A percentile compares a stretch with the other conserved stretches of the same genome.
Evolutionary conservation across 345 rosid species (phyloP).

Genomic region (Aquilaria sinensis): DNA sequence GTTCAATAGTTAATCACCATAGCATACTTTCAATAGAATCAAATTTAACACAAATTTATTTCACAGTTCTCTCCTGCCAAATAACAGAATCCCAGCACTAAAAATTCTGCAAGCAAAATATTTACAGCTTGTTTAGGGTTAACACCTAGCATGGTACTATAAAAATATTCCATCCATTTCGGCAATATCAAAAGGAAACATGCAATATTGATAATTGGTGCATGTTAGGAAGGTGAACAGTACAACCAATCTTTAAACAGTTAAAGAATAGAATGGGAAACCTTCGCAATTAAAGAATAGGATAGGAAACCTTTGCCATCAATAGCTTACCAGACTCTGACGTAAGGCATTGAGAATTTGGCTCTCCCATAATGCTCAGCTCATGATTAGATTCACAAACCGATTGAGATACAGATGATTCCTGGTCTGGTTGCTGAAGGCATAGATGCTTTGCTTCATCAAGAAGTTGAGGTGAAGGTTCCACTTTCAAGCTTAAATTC

Average conservation of each 20-base stretch:
- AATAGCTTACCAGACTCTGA: slow-evolving; percentile 13
- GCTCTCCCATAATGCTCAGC: slow-evolving; percentile 18
- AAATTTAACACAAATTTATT: too few species aligned
- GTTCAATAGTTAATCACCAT: too few species aligned
- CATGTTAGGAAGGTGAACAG: too few species aligned
- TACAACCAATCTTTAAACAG: too few species aligned
- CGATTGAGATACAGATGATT: slow-evolving; percentile 53
- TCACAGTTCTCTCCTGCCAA: neutral
- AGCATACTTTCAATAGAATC: too few species aligned
- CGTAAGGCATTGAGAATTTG: slow-evolving; percentile 1
- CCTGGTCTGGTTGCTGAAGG: slow-evolving; percentile 48
- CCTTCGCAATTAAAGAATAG: neutral
- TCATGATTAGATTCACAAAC: slow-evolving; percentile 53
- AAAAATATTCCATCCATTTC: neutral
- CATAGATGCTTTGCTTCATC: slow-evolving; percentile 33
- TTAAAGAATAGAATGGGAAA: neutral
- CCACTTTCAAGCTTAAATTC: slow-evolving; percentile 39
- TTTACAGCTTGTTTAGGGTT: neutral
- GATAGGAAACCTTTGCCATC: neutral
- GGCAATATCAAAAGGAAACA: too few species aligned
- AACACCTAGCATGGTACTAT: neutral
- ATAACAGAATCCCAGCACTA: neutral
- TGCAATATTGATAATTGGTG: too few species aligned
- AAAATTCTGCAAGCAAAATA: neutral
- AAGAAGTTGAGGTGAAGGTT: slow-evolving; percentile 29